Evolutionary conservation across 306 rosid genomes (phyloP), one percentile per base, ranked within the genome.

Genomic region (Begonia masoniana): DNA sequence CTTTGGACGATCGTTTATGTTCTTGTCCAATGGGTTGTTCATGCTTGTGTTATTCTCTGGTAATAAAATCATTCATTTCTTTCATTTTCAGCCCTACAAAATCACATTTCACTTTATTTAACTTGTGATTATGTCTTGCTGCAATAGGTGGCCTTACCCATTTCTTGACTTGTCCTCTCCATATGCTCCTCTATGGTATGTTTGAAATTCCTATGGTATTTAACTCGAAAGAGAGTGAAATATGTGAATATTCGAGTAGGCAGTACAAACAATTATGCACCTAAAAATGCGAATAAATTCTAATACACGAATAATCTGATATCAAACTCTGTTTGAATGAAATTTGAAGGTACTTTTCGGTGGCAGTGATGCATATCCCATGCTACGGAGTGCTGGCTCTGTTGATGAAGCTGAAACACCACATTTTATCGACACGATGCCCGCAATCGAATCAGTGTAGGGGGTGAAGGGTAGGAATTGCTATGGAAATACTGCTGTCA

Each of bases 101-200:
- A 63, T 15, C 41, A 46, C 10, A 50, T 43, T 24, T 41, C 63
- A 54, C 19, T 21, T 58, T 62, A 12, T 56, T 43, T 67, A 52
- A 57, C 54, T 23, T 43, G 45, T 43, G 21, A 24, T 62, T 70
- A 26, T 43, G 56, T 31, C 58, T 43, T 19, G 51, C 6, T 1
- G 58, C 75, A 63, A 59, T 80, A 92, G 99, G 99, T 92, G 99
- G 99, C 95, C 99, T 26, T 92, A 92, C 69, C 93, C 96, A 74
- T 83, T 92, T 79, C 95, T 92, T 47, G 99, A 92, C 52, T 71
- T 92, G 78, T 79, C 99, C 68, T 77, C 88, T 62, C 59, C 75
- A 6, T 92, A 59, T 68, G 74, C 93, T 56, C 99, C 99, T 51
- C 61, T 92, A 17, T 83, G 99, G 99, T 89, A 59, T 50, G 84